These are phyloP conservation scores for Spiromastix sp. DNA, from an alignment of 2,329 filamentous ascomycete species.

Conservation along the genomic window DNA sequence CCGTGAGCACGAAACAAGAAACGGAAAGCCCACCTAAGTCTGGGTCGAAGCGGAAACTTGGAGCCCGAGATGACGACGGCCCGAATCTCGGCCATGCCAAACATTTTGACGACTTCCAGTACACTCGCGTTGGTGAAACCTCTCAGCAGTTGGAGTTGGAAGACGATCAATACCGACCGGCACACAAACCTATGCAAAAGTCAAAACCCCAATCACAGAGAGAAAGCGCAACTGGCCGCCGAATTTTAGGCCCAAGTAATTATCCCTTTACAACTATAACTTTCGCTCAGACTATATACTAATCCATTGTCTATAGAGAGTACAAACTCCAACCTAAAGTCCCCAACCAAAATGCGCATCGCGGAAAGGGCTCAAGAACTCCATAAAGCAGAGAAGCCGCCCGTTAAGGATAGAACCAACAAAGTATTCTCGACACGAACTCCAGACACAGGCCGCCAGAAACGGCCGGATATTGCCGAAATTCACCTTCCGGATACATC, in stretches of 20 bases:
- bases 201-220: slow-evolving; percentile 5
- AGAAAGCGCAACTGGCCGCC: slow-evolving; percentile 5
- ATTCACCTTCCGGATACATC: slow-evolving; percentile 13
- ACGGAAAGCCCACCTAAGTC: slow-evolving; percentile 22
- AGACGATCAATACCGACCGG: background rate
- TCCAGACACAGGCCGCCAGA: slow-evolving; percentile 1
- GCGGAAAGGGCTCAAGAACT: no score
- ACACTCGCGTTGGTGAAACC: slow-evolving; percentile 26
- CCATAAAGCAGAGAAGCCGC: no score
- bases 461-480: background rate
- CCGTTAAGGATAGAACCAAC: no score
- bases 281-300: no score
- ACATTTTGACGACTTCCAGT: slow-evolving; percentile 34
- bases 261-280: slow-evolving; percentile 3
- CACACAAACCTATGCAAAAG: slow-evolving; percentile 7
- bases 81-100: background rate
- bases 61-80: slow-evolving; percentile 41
- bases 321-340: slow-evolving; percentile 36
- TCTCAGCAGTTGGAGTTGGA: background rate
- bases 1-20: slow-evolving; percentile 9
- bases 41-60: slow-evolving; percentile 49
- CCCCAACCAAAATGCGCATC: slow-evolving; percentile 19
- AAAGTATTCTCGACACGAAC: no score
- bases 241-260: slow-evolving; percentile 33
- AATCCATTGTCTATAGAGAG: slow-evolving; percentile 30